Evolutionary conservation across 352 stramenopile species (phyloP), one percentile per base, ranked within the genome.

Genomic region (Phytophthora lateralis): DNA sequence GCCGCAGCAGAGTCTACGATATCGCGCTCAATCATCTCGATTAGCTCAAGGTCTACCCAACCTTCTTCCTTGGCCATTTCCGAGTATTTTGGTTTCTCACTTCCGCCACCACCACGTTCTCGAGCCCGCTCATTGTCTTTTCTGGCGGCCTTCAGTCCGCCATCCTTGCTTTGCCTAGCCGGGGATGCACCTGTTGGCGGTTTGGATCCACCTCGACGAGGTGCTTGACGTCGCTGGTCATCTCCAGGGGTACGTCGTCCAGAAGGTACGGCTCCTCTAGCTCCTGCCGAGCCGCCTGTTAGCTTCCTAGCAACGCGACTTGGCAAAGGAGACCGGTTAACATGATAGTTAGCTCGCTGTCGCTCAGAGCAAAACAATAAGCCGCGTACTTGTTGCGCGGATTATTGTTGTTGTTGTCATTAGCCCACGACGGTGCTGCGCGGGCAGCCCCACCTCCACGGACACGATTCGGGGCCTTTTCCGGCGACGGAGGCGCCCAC

Each of bases 1-100:
- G 80, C 26, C 7, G 26, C 26, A 2, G 26, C 26, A 30, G 26
- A 30, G 55, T 95, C 82, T 1, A 95, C 85, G 38, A 95, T 94
- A 52, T 95, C 87, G n/a, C 85, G 75, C 49, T 95, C 87, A 34
- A 95, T 94, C 48, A 78, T 80, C 68, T 94, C 83, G 45, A 95
- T 92, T 20, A 95, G 81, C 46, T 95, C 83, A 49, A 90, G 60
- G 39, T 95, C 85, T 2, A 77, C 81, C 82, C 74, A 90, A 6
- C 73, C 82, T 18, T 86, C 76, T 21, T 95, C 85, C 39, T 75
- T 82, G 1, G 83, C 87, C 4, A 94, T 24, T 4, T 95, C 86
- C 5, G 80, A 90, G 70, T 94, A 93, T 52, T 91, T 92, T n/a
- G 52, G 64, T 14, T 72, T 67, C 32, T 72, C 64, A 17, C 34